These are phyloP conservation scores for Canariomyces notabilis DNA, from an alignment of 2,329 filamentous ascomycete genomes.

Conservation along the genomic window DNA sequence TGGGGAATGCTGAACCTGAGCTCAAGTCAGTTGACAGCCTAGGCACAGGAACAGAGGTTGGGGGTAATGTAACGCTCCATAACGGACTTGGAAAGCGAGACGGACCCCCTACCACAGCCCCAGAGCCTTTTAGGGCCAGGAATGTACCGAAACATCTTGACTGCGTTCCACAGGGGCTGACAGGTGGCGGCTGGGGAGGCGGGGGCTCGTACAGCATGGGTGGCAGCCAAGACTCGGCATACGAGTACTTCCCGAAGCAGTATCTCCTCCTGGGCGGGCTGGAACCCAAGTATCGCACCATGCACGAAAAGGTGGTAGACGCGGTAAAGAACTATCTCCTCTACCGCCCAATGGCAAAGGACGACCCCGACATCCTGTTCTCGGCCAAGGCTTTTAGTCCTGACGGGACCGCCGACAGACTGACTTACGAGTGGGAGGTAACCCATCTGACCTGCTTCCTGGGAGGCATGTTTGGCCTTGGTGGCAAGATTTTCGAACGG, in stretches of 20 bases:
- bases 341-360: constrained; percentile 69
- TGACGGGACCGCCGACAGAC: constrained; percentile 37
- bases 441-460: constrained; percentile 64
- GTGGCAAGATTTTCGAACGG: constrained; percentile 56
- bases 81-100: constrained; percentile 8
- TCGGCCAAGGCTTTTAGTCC: constrained; percentile 56
- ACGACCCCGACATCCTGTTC: constrained; percentile 66
- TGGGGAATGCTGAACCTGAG: constrained; percentile 17
- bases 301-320: constrained; percentile 66
- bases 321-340: constrained; percentile 69
- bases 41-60: not conserved
- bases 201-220: constrained; percentile 55
- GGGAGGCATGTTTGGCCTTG: constrained; percentile 65
- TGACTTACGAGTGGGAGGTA: constrained; percentile 52
- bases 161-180: constrained; percentile 58
- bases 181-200: constrained; percentile 39
- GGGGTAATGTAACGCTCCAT: not conserved
- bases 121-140: constrained; percentile 32
- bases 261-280: constrained; percentile 72
- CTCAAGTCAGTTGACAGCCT: constrained; percentile 19
- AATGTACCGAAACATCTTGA: constrained; percentile 35
- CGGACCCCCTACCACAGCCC: not conserved
- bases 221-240: constrained; percentile 63
- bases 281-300: constrained; percentile 63
- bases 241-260: constrained; percentile 67